phyloP scores from a whole-genome alignment of 768 basidiomycete genomes.

The Cyathus striatus region DNA sequence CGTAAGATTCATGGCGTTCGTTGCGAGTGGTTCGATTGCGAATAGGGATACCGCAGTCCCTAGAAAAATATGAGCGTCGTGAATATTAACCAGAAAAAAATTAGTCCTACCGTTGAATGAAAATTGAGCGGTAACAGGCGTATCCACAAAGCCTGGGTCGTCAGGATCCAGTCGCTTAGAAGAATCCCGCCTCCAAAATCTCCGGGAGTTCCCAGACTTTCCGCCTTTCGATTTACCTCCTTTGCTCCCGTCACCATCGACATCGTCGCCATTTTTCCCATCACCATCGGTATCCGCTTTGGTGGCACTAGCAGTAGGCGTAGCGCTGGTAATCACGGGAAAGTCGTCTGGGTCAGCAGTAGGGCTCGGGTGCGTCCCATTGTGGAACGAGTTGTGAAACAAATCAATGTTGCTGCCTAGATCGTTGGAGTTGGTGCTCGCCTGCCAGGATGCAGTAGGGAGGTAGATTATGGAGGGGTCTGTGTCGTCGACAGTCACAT shows the following conservation, averaged over 20 bases:
- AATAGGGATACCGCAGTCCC: constrained; percentile 40
- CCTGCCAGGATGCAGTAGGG: constrained; percentile 29
- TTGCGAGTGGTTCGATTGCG: constrained; percentile 34
- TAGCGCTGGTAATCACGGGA: not conserved
- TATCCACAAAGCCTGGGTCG: constrained; percentile 20
- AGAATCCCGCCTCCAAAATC: constrained; percentile 1
- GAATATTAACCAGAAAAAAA: no score
- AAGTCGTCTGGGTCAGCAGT: constrained; percentile 13
- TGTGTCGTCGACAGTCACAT: constrained; percentile 33
- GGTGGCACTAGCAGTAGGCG: not conserved
- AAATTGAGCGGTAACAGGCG: constrained; percentile 28
- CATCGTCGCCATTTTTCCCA: constrained; percentile 4
- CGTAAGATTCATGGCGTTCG: constrained; percentile 36
- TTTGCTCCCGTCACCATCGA: constrained; percentile 2
- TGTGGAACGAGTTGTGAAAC: constrained; percentile 39
- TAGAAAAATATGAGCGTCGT: no score
- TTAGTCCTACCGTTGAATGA: constrained; percentile 43
- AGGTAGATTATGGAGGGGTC: constrained; percentile 31
- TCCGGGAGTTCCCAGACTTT: not conserved
- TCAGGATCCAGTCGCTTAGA: constrained; percentile 18
- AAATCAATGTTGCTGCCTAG: constrained; percentile 24
- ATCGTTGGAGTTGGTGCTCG: constrained; percentile 22
- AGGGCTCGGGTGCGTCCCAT: constrained; percentile 19
- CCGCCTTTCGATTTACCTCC: constrained; percentile 5
- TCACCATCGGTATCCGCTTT: constrained; percentile 2